A percentile compares a stretch with the other conserved stretches of the same genome.
These are phyloP conservation scores for Quercus cerris DNA, from an alignment of 306 rosid species.

Conservation along the genomic window DNA sequence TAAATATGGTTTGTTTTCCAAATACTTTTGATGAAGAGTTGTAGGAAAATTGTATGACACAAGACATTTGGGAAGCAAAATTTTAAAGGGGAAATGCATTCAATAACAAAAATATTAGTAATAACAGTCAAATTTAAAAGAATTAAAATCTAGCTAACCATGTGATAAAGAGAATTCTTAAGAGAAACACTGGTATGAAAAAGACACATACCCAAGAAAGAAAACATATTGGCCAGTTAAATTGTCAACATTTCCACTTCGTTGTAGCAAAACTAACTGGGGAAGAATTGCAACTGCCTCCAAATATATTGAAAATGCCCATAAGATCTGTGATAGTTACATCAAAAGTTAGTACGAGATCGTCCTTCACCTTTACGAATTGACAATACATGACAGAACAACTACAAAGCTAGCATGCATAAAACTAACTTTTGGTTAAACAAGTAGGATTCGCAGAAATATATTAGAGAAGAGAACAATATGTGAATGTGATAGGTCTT, in stretches of 20 bases:
- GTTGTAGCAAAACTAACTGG: constrained; percentile 82
- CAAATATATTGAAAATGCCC: constrained; percentile 97
- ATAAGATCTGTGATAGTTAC: constrained; percentile 52
- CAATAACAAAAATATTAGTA: not conserved
- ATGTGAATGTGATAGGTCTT: not conserved
- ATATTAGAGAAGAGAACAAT: not conserved
- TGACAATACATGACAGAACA: constrained; percentile 4
- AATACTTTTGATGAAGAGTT: not conserved
- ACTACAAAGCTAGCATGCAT: constrained; percentile 14
- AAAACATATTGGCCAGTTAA: constrained; percentile 87
- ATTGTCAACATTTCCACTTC: constrained; percentile 95
- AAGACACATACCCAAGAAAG: constrained; percentile 73
- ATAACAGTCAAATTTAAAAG: not conserved
- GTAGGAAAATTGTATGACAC: not conserved
- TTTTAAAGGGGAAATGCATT: not conserved
- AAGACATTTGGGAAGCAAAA: not conserved
- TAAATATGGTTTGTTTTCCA: not conserved
- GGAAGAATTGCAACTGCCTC: constrained; percentile 91
- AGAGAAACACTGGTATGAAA: not conserved
- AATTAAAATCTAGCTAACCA: not conserved
- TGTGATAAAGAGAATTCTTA: constrained; percentile 7
- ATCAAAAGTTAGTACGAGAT: constrained; percentile 15
- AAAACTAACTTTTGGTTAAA: not conserved
- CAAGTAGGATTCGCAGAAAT: not conserved
- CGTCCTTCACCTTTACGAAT: not conserved